Evolutionary conservation across 2,329 filamentous ascomycete genomes (phyloP).

Genomic region (Aspergillus sp.): DNA sequence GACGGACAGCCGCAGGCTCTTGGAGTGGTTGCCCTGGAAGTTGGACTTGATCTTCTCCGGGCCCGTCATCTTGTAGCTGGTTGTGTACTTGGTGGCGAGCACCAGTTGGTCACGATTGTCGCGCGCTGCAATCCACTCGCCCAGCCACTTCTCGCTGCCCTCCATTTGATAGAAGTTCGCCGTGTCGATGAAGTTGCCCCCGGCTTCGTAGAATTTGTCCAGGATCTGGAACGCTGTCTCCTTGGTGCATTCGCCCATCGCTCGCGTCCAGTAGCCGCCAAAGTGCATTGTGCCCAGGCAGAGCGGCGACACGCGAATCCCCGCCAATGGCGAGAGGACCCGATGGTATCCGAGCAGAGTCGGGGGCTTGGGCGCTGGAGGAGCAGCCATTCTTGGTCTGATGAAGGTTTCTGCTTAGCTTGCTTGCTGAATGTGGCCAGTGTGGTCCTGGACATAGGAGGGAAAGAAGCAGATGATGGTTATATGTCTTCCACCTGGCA

Average conservation of each 20-base stretch:
- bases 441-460: too few relatives aligned
- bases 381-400: too few relatives aligned
- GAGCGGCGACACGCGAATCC: neutral
- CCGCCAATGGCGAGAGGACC: neutral
- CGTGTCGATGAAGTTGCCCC: slow-evolving; percentile 49
- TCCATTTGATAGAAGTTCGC: slow-evolving; percentile 43
- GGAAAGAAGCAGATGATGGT: too few relatives aligned
- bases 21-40: slow-evolving; percentile 30
- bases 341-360: neutral
- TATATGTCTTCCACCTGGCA: too few relatives aligned
- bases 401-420: too few relatives aligned
- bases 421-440: too few relatives aligned
- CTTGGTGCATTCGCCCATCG: too few relatives aligned
- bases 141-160: slow-evolving; percentile 43
- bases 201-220: too few relatives aligned
- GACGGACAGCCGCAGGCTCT: slow-evolving; percentile 20
- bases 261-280: too few relatives aligned
- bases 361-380: too few relatives aligned
- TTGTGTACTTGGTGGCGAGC: slow-evolving; percentile 46
- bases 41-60: slow-evolving; percentile 25
- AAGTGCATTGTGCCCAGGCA: neutral
- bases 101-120: slow-evolving; percentile 44
- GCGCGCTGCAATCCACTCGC: slow-evolving; percentile 43
- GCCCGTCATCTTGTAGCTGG: neutral
- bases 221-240: too few relatives aligned